Conservation (phyloP, 176 grass and related monocot genomes). For the Elaeis guineensis region DNA sequence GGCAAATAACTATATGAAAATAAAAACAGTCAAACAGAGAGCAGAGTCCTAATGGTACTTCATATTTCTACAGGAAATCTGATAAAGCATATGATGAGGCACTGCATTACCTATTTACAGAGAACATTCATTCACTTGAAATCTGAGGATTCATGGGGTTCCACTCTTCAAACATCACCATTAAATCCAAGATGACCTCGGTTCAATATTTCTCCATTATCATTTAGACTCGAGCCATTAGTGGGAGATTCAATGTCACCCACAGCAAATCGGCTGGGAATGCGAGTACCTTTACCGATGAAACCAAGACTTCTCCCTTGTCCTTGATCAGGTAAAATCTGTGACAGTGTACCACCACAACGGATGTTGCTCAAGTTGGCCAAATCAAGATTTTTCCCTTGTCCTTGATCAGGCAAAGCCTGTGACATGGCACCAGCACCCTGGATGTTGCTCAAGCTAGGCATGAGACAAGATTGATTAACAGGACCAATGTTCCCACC, state of each 20-base stretch:
- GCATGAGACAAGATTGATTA: constrained; percentile 24
- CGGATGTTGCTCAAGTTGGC: constrained; percentile 37
- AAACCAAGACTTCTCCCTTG: constrained; percentile 75
- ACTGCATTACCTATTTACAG: constrained; percentile 26
- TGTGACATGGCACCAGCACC: no score
- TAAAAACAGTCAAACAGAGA: no score
- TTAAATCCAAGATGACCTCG: constrained; percentile 62
- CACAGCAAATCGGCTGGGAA: constrained; percentile 78
- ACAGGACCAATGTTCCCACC: constrained; percentile 11
- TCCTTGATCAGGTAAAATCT: constrained; percentile 49
- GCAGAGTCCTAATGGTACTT: neutral
- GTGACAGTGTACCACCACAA: constrained; percentile 25
- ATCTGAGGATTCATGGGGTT: neutral
- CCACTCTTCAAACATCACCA: constrained; percentile 51
- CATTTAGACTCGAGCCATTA: constrained; percentile 51
- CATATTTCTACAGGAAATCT: constrained; percentile 5
- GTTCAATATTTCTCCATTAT: constrained; percentile 60
- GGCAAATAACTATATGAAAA: no score
- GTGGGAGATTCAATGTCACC: constrained; percentile 84
- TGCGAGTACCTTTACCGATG: constrained; percentile 88
- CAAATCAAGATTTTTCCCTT: no score
- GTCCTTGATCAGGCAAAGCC: no score
- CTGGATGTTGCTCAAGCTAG: neutral
- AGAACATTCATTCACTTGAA: constrained; percentile 4
- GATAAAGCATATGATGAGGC: neutral